Evolutionary conservation across 371 early-diverging fungal genomes (phyloP), one percentile per base, ranked within the genome.

Genomic region (Quaeritorhiza haematococci): DNA sequence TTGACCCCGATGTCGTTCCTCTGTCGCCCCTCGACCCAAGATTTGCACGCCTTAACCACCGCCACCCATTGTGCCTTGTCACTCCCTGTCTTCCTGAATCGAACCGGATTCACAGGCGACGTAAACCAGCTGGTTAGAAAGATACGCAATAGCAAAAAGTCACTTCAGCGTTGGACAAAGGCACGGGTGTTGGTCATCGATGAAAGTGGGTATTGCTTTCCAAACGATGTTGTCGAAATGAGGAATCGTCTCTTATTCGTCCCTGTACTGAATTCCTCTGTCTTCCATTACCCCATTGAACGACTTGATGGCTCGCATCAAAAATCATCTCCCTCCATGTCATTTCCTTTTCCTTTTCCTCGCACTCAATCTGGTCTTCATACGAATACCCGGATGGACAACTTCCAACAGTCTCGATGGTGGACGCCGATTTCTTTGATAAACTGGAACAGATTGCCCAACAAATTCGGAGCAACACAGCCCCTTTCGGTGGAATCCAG

Each of bases 401-500:
- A n/a, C n/a, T n/a, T n/a, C n/a, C 19, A 30, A 8, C 62, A 90
- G 87, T 95, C 13, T 92, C 93, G 1, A 93, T 93, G 94, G 72
- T 95, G 13, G 91, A 91, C 35, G 91, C 75, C 0, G 73, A 58
- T 0, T 68, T 91, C 6, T 89, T 94, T 64, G 93, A 90, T 45
- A 89, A 88, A 30, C 64, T 95, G 1, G 90, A 93, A 49, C 35
- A 63, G 10, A 74, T 93, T 58, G 92, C 92, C 0, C 71, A 86
- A 29, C 50, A 10, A 1, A 33, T 91, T 2, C 74, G 85, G 23
- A 53, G 53, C 13, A 71, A 47, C 38, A 26, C 34, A 0, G 38
- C 50, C 33, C 91, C 91, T 0, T 94, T 94, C 75, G 96, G 96
- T 24, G 94, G 94, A 3, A 86, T 96, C 42, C 93, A 92, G 73